Conservation (phyloP, 352 stramenopile species). For the Phytophthora fragariae region DNA sequence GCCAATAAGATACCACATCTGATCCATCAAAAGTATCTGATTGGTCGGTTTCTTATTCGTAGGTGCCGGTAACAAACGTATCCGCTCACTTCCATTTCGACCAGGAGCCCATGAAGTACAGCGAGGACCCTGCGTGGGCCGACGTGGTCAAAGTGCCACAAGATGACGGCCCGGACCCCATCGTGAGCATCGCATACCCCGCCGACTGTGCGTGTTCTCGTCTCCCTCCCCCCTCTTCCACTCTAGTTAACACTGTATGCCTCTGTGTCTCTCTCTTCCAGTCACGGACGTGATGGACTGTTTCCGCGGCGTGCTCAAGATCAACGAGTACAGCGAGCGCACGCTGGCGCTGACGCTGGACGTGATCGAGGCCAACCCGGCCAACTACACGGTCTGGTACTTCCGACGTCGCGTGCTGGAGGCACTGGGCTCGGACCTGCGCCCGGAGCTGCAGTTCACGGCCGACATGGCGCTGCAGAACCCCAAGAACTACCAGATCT, state of each 20-base stretch:
- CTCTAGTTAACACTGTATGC: not conserved
- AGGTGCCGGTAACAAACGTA: not conserved
- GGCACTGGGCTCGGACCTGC: slow-evolving; percentile 73
- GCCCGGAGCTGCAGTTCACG: slow-evolving; percentile 73
- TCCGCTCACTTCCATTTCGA: not conserved
- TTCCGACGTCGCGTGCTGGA: slow-evolving; percentile 94
- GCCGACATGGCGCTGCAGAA: slow-evolving; percentile 92
- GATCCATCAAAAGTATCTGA: too few relatives aligned
- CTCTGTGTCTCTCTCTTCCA: slow-evolving; percentile 25
- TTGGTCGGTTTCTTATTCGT: too few relatives aligned
- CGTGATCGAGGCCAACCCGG: slow-evolving; percentile 96
- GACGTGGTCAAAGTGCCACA: slow-evolving; percentile 87
- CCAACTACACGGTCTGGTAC: slow-evolving; percentile 99
- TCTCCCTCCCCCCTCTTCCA: not conserved
- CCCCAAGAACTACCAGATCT: slow-evolving; percentile 99
- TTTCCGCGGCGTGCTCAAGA: slow-evolving; percentile 93
- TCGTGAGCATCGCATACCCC: slow-evolving; percentile 86
- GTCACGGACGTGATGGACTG: slow-evolving; percentile 94
- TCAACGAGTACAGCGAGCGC: slow-evolving; percentile 92
- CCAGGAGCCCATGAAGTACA: slow-evolving; percentile 51
- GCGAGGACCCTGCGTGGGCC: slow-evolving; percentile 74
- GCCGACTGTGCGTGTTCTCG: slow-evolving; percentile 56
- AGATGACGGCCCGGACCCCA: slow-evolving; percentile 80
- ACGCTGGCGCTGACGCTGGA: slow-evolving; percentile 92
- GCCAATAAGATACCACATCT: too few relatives aligned